These are phyloP conservation scores for Rhododendron simsii DNA, from an alignment of 148 eudicot genomes.

Conservation along the genomic window DNA sequence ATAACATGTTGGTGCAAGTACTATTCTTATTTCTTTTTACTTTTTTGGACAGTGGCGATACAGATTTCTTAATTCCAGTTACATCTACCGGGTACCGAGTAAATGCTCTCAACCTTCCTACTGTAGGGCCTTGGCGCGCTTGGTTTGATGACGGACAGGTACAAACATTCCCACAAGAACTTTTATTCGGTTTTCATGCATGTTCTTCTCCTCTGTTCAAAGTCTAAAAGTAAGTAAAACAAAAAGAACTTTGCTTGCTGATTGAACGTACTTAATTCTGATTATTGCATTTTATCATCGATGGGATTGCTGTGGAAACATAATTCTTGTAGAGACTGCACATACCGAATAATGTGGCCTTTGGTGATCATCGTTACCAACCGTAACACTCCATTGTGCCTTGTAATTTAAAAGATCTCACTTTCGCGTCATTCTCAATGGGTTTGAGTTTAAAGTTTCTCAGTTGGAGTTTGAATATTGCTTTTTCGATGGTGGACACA, in stretches of 20 bases:
- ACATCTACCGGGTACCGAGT: slow-evolving; percentile 79
- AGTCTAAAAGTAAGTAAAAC: too few relatives aligned
- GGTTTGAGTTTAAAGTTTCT: background rate
- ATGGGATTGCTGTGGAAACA: background rate
- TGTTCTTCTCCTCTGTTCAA: background rate
- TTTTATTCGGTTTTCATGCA: background rate
- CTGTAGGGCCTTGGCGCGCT: slow-evolving; percentile 64
- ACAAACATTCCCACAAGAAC: background rate
- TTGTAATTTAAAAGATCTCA: background rate
- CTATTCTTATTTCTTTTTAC: background rate
- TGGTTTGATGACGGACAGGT: slow-evolving; percentile 31
- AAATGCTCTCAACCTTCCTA: slow-evolving; percentile 71
- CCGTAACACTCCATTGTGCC: background rate
- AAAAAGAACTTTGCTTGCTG: background rate
- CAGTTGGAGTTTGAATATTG: background rate
- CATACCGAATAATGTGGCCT: background rate
- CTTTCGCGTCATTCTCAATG: background rate
- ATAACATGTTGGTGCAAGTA: background rate
- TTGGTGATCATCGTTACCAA: background rate
- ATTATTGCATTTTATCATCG: background rate
- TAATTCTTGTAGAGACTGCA: background rate
- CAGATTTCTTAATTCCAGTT: slow-evolving; percentile 80
- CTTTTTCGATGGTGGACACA: slow-evolving; percentile 68
- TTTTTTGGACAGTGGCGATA: slow-evolving; percentile 61
- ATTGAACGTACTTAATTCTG: background rate